Conservation (phyloP, 495 filamentous ascomycete species). For the Diplogelasinospora grovesii region DNA sequence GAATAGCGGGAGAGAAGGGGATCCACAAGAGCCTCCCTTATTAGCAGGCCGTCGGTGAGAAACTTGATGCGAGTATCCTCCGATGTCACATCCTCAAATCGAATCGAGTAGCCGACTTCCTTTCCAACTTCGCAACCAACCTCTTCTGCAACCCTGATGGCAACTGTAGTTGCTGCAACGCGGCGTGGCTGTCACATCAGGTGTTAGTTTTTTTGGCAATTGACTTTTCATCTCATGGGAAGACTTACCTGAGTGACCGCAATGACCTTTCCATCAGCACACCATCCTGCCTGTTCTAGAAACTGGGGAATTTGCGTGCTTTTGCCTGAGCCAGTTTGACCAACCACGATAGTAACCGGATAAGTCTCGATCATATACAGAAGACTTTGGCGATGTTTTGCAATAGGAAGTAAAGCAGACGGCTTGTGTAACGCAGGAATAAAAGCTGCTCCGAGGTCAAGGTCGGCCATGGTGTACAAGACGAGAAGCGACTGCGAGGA, state of each 20-base stretch:
- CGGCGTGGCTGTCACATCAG: slow-evolving; percentile 61
- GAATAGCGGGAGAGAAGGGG: slow-evolving; percentile 89
- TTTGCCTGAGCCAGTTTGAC: slow-evolving; percentile 87
- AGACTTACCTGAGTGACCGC: slow-evolving; percentile 79
- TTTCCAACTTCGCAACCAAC: slow-evolving; percentile 86
- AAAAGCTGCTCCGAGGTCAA: slow-evolving; percentile 57
- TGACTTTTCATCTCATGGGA: no score
- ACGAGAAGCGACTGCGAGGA: neutral
- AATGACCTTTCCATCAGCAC: slow-evolving; percentile 69
- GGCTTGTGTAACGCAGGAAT: slow-evolving; percentile 76
- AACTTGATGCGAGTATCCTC: slow-evolving; percentile 88
- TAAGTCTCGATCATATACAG: slow-evolving; percentile 70
- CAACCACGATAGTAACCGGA: slow-evolving; percentile 77
- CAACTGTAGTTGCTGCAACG: slow-evolving; percentile 90
- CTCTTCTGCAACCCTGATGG: slow-evolving; percentile 85
- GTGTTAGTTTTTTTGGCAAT: neutral
- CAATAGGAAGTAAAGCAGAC: slow-evolving; percentile 67
- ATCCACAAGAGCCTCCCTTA: slow-evolving; percentile 90
- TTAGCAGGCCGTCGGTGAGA: slow-evolving; percentile 88
- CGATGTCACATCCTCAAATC: slow-evolving; percentile 95
- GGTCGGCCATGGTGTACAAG: slow-evolving; percentile 43
- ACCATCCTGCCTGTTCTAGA: slow-evolving; percentile 85
- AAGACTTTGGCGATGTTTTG: slow-evolving; percentile 64
- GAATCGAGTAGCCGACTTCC: slow-evolving; percentile 93
- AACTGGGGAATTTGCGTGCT: slow-evolving; percentile 88